Evolutionary conservation across 192 early-diverging fungal genomes (phyloP).

Genomic region (Cladochytrium replicatum): DNA sequence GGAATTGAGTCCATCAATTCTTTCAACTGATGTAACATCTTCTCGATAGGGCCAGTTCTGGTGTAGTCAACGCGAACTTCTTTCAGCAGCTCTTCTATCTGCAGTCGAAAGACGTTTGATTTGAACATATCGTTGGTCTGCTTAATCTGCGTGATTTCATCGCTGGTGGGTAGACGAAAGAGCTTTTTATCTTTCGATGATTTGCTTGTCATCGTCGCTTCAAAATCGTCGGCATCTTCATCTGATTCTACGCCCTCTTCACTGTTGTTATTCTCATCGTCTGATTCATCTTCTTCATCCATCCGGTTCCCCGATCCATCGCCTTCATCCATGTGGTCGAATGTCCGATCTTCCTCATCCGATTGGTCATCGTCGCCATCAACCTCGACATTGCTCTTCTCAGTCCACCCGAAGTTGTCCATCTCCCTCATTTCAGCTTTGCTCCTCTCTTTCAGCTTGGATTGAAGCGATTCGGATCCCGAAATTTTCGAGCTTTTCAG

Average conservation of each 20-base stretch:
- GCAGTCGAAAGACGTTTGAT: conserved; percentile 84
- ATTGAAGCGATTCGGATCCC: too few species aligned
- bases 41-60: conserved; percentile 48
- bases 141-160: conserved; percentile 75
- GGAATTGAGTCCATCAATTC: conserved; percentile 52
- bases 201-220: conserved; percentile 12
- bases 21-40: conserved; percentile 57
- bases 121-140: conserved; percentile 78
- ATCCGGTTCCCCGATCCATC: too few species aligned
- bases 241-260: conserved; percentile 11
- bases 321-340: too few species aligned
- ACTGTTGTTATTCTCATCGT: conserved; percentile 14
- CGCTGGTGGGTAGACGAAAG: conserved; percentile 53
- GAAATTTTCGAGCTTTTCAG: too few species aligned
- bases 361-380: too few species aligned
- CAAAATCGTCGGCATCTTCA: conserved; percentile 16
- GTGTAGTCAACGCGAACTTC: conserved; percentile 56
- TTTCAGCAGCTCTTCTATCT: conserved; percentile 66
- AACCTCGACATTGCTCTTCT: too few species aligned
- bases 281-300: conserved; percentile 13
- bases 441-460: too few species aligned
- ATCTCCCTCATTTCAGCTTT: too few species aligned
- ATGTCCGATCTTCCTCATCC: too few species aligned
- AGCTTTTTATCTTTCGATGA: conserved; percentile 22
- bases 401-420: too few species aligned